These are phyloP conservation scores for Telfairia occidentalis DNA, from an alignment of 331 rosid species.

Conservation along the genomic window DNA sequence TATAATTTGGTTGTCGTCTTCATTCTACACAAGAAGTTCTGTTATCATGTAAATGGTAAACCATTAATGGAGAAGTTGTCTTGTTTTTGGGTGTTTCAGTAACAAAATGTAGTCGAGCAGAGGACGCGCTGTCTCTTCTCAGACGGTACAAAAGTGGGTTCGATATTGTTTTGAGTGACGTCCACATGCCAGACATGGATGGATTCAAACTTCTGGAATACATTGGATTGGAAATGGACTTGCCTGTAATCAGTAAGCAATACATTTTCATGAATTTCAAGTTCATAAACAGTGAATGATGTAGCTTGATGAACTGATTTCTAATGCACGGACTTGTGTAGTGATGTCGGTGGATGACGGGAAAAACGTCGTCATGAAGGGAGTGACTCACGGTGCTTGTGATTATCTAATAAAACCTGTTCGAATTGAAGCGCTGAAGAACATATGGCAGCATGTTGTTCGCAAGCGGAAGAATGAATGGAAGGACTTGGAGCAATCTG, in stretches of 20 bases:
- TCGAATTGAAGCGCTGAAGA: slow-evolving; percentile 88
- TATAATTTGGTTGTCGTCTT: background rate
- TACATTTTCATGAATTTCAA: slow-evolving; percentile 6
- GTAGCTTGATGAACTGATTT: slow-evolving; percentile 11
- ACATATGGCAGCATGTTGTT: slow-evolving; percentile 98
- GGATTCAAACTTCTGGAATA: slow-evolving; percentile 86
- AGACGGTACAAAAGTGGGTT: slow-evolving; percentile 75
- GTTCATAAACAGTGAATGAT: background rate
- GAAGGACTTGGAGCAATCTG: slow-evolving; percentile 81
- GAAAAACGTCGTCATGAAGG: slow-evolving; percentile 83
- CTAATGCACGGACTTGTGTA: slow-evolving; percentile 23
- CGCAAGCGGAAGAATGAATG: slow-evolving; percentile 79
- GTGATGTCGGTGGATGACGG: slow-evolving; percentile 99
- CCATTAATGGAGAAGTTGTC: background rate
- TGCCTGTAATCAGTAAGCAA: slow-evolving; percentile 87
- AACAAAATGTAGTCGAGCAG: slow-evolving; percentile 76
- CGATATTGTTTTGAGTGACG: slow-evolving; percentile 91
- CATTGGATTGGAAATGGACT: slow-evolving; percentile 95
- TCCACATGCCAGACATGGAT: slow-evolving; percentile 99
- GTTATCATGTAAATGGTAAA: background rate
- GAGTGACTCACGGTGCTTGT: slow-evolving; percentile 99
- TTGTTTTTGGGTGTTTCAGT: slow-evolving; percentile 36
- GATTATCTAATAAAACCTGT: slow-evolving; percentile 94
- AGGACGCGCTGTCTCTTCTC: slow-evolving; percentile 54
- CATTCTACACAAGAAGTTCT: background rate